A percentile compares a stretch with the other conserved stretches of the same genome.
Conservation (phyloP, 2,329 filamentous ascomycete genomes). For the Trichoderma koningii region DNA sequence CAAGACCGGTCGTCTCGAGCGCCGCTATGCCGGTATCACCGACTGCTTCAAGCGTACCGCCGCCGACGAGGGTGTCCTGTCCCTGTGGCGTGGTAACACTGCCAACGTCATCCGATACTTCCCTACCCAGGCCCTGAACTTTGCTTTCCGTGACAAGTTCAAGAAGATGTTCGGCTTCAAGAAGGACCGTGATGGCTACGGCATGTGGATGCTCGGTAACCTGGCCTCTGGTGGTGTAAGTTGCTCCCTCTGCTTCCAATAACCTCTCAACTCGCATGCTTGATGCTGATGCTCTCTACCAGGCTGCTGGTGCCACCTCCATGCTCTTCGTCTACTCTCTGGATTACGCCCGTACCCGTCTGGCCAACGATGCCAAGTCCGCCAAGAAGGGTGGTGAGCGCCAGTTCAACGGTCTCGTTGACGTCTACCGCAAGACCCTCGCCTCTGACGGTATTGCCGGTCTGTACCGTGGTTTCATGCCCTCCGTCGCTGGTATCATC, state of each 20-base stretch:
- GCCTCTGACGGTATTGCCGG: constrained; percentile 97
- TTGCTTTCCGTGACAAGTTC: constrained; percentile 99
- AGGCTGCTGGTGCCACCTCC: constrained; percentile 98
- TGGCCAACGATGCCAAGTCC: constrained; percentile 99
- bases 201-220: constrained; percentile 99
- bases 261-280: constrained; percentile 10
- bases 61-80: constrained; percentile 87
- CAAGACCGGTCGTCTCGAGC: constrained; percentile 96
- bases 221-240: constrained; percentile 98
- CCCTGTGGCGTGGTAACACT: constrained; percentile 99
- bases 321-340: constrained; percentile 99
- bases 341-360: constrained; percentile 99
- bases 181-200: constrained; percentile 99
- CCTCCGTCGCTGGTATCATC: constrained; percentile 97
- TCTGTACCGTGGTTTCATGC: constrained; percentile 99
- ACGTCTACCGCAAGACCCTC: constrained; percentile 99
- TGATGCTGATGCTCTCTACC: constrained; percentile 16
- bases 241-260: constrained; percentile 36
- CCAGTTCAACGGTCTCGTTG: constrained; percentile 99
- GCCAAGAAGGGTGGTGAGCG: constrained; percentile 95
- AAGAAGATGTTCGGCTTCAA: constrained; percentile 99
- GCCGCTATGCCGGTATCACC: constrained; percentile 88
- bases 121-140: constrained; percentile 99
- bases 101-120: constrained; percentile 99
- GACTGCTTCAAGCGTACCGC: constrained; percentile 96